These are phyloP conservation scores for Camelina neglecta DNA, from an alignment of 345 rosid species.

Conservation along the genomic window DNA sequence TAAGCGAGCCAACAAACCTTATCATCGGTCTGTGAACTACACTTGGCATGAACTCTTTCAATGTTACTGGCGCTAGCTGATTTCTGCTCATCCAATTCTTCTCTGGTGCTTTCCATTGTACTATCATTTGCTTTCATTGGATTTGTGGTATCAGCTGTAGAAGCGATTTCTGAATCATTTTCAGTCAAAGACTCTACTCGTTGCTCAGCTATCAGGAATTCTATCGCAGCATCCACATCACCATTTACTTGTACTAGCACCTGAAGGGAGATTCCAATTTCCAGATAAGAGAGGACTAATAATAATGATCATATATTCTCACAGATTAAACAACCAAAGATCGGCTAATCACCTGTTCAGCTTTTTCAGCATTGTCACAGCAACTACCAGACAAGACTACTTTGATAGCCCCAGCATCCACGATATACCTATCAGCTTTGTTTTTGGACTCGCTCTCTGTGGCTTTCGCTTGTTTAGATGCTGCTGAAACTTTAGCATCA, in stretches of 20 bases:
- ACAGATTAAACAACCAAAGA: constrained; percentile 23
- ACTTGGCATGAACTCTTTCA: constrained; percentile 42
- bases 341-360: constrained; percentile 61
- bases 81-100: constrained; percentile 48
- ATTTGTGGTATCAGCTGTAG: constrained; percentile 38
- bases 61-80: constrained; percentile 42
- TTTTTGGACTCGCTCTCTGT: constrained; percentile 54
- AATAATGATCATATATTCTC: not conserved
- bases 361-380: constrained; percentile 68
- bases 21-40: constrained; percentile 51
- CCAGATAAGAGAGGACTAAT: constrained; percentile 1
- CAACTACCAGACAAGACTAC: constrained; percentile 83
- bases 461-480: constrained; percentile 69
- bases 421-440: constrained; percentile 41
- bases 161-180: constrained; percentile 43
- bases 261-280: constrained; percentile 45
- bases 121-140: constrained; percentile 3
- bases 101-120: constrained; percentile 41
- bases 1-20: constrained; percentile 53
- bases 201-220: constrained; percentile 75
- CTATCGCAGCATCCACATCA: constrained; percentile 84
- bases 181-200: constrained; percentile 47
- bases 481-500: constrained; percentile 80
- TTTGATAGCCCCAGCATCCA: constrained; percentile 63
- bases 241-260: constrained; percentile 75